Percentiles rank a stretch among this genome's conserved stretches.
Evolutionary conservation across 2,329 filamentous ascomycete species (phyloP).

Genomic region (Lasiodiplodia sp.): DNA sequence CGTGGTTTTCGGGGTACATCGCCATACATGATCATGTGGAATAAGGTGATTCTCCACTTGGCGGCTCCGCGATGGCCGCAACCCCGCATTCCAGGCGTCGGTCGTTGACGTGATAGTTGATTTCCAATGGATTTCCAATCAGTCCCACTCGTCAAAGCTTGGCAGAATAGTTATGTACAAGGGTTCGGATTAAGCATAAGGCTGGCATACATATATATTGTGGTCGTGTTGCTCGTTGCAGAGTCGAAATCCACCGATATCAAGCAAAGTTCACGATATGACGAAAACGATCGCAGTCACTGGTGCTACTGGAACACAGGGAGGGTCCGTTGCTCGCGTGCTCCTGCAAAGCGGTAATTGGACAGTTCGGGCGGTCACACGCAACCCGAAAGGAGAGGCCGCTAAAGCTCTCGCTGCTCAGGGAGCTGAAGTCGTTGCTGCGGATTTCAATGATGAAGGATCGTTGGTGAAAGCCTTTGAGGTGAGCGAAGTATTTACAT

Average conservation of each 20-base stretch:
- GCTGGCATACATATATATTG: background rate
- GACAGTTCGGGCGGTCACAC: slow-evolving; percentile 38
- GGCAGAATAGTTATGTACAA: background rate
- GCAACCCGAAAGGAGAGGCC: slow-evolving; percentile 35
- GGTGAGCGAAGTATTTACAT: background rate
- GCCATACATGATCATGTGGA: background rate
- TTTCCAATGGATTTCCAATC: background rate
- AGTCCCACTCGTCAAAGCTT: background rate
- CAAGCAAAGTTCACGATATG: slow-evolving; percentile 4
- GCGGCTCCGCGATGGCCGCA: background rate
- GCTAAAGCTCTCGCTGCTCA: slow-evolving; percentile 33
- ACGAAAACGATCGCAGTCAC: slow-evolving; percentile 37
- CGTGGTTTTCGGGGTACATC: background rate
- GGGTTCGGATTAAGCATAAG: background rate
- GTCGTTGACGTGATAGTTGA: background rate
- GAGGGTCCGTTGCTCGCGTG: slow-evolving; percentile 34
- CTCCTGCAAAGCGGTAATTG: slow-evolving; percentile 35
- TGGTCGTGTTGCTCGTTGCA: background rate
- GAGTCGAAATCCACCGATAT: background rate
- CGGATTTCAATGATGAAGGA: slow-evolving; percentile 32
- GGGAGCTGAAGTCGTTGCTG: slow-evolving; percentile 34
- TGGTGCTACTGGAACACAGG: slow-evolving; percentile 41
- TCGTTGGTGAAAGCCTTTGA: slow-evolving; percentile 33
- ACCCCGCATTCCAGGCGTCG: background rate
- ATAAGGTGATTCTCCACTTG: background rate